phyloP scores from a whole-genome alignment of 2,329 filamentous ascomycete species.

The Teratosphaeriaceae sp. region DNA sequence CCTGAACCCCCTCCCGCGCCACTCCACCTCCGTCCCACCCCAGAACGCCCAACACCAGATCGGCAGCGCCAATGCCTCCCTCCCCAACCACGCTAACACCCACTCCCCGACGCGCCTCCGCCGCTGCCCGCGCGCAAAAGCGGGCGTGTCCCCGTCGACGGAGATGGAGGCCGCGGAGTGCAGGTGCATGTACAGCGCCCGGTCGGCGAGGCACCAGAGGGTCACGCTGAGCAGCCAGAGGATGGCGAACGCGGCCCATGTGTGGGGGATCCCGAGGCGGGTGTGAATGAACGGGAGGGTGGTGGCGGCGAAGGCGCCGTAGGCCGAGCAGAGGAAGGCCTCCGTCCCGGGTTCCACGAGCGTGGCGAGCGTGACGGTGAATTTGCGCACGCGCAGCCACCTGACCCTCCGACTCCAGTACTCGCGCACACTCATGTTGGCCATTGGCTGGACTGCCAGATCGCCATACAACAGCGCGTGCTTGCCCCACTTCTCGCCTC shows the following conservation, averaged over 20 bases:
- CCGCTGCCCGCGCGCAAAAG: slow-evolving; percentile 57
- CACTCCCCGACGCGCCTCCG: slow-evolving; percentile 60
- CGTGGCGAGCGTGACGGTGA: slow-evolving; percentile 82
- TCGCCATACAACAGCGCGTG: slow-evolving; percentile 82
- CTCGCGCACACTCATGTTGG: slow-evolving; percentile 66
- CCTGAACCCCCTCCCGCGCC: slow-evolving; percentile 76
- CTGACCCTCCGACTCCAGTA: slow-evolving; percentile 77
- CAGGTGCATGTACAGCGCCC: slow-evolving; percentile 63
- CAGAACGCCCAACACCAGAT: slow-evolving; percentile 88
- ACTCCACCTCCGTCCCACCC: slow-evolving; percentile 79
- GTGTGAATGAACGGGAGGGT: slow-evolving; percentile 59
- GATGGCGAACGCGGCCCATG: slow-evolving; percentile 59
- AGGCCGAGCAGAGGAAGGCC: slow-evolving; percentile 72
- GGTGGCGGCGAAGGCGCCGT: slow-evolving; percentile 72
- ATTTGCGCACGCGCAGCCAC: slow-evolving; percentile 92
- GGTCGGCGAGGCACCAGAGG: slow-evolving; percentile 70
- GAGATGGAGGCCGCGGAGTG: slow-evolving; percentile 68
- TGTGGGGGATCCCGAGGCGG: slow-evolving; percentile 49
- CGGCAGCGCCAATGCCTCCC: slow-evolving; percentile 75
- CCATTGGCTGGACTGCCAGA: slow-evolving; percentile 82
- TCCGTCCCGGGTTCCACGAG: slow-evolving; percentile 91
- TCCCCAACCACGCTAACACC: slow-evolving; percentile 74
- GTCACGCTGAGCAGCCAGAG: slow-evolving; percentile 62
- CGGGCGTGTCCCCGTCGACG: slow-evolving; percentile 64
- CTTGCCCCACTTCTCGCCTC: slow-evolving; percentile 53